Evolutionary conservation across 192 early-diverging fungal species (phyloP).

Genomic region (Coemansia erecta): DNA sequence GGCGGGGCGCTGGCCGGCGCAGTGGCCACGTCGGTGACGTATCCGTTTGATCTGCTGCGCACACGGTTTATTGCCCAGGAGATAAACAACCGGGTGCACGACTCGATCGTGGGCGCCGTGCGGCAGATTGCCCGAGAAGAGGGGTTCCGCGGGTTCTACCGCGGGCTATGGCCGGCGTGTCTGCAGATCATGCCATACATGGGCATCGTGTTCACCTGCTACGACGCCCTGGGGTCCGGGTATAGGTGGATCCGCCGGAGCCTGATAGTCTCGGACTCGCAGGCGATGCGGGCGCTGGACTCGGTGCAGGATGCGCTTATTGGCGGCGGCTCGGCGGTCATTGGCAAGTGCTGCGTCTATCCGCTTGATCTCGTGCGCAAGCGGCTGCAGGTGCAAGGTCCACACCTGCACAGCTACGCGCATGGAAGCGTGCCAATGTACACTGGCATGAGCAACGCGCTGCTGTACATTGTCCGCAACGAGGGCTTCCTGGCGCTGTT

Average conservation of each 20-base stretch:
- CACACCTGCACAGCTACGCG: constrained; percentile 60
- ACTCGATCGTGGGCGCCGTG: constrained; percentile 62
- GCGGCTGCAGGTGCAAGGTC: constrained; percentile 79
- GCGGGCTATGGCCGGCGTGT: constrained; percentile 76
- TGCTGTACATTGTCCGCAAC: constrained; percentile 62
- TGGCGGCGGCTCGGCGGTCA: constrained; percentile 76
- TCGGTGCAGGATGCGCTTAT: constrained; percentile 63
- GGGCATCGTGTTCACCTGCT: constrained; percentile 86
- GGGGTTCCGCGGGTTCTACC: constrained; percentile 81
- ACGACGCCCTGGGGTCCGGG: constrained; percentile 59
- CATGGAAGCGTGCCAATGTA: constrained; percentile 66
- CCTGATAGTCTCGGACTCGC: constrained; percentile 1
- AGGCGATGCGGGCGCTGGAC: constrained; percentile 9
- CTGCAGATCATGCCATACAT: constrained; percentile 94
- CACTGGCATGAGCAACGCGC: constrained; percentile 60
- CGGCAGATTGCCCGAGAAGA: constrained; percentile 66
- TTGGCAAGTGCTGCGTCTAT: constrained; percentile 84
- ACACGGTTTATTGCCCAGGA: constrained; percentile 91
- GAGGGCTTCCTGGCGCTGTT: constrained; percentile 87
- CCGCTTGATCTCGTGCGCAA: constrained; percentile 87
- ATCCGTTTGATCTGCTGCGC: constrained; percentile 94
- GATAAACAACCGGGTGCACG: constrained; percentile 64
- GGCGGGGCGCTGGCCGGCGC: constrained; percentile 78
- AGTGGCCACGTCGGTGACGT: constrained; percentile 77
- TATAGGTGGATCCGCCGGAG: constrained; percentile 35